A percentile compares a stretch with the other conserved stretches of the same genome.
These are phyloP conservation scores for Isatis lusitanica DNA, from an alignment of 441 rosid species.

Conservation along the genomic window DNA sequence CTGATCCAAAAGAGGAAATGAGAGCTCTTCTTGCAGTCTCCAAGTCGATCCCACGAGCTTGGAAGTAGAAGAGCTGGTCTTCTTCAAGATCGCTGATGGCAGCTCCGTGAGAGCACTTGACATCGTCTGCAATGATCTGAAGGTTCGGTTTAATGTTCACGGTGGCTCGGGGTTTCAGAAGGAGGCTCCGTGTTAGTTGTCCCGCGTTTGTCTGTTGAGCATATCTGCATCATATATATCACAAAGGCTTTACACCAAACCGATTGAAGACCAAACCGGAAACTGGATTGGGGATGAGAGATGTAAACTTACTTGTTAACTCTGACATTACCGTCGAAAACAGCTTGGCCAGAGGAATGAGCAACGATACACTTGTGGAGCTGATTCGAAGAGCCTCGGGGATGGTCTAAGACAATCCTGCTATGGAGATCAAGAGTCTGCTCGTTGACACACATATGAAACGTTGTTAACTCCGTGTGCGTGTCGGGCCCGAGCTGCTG, in stretches of 20 bases:
- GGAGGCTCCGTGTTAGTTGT: constrained; percentile 79
- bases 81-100: constrained; percentile 92
- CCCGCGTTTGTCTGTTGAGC: constrained; percentile 93
- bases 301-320: constrained; percentile 65
- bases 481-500: constrained; percentile 89
- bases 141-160: constrained; percentile 91
- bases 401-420: constrained; percentile 82
- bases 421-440: constrained; percentile 93
- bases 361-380: constrained; percentile 95
- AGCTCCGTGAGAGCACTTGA: constrained; percentile 95
- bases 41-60: constrained; percentile 76
- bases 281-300: background rate
- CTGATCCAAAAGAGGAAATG: constrained; percentile 76
- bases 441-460: constrained; percentile 61
- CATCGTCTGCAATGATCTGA: constrained; percentile 84
- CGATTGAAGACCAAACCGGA: background rate
- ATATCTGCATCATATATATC: constrained; percentile 40
- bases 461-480: constrained; percentile 64
- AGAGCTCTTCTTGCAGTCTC: constrained; percentile 83
- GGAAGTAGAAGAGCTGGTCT: constrained; percentile 82
- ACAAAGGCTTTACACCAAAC: background rate
- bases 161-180: constrained; percentile 79
- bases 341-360: constrained; percentile 83
- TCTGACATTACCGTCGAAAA: constrained; percentile 83
- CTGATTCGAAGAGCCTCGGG: constrained; percentile 71